phyloP scores from a whole-genome alignment of 345 rosid species.

The Citropsis articulata region DNA sequence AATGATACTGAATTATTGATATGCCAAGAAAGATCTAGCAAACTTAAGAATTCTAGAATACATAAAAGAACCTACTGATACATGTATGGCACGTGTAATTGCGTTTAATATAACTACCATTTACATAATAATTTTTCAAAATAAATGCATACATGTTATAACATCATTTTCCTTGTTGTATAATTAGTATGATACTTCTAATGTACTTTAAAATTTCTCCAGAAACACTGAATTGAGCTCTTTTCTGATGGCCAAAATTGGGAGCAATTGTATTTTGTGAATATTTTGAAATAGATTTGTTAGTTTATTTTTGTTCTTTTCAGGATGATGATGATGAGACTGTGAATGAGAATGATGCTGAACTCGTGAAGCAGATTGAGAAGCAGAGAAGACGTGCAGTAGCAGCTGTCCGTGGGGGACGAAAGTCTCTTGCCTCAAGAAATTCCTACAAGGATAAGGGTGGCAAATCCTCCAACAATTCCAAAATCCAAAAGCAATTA shows the following conservation, averaged over 20 bases:
- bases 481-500: slow-evolving; percentile 56
- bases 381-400: slow-evolving; percentile 76
- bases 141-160: no score
- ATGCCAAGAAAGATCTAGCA: no score
- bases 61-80: no score
- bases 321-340: slow-evolving; percentile 30
- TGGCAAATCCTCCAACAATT: slow-evolving; percentile 55
- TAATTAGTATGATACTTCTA: no score
- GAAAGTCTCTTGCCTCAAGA: slow-evolving; percentile 61
- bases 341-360: slow-evolving; percentile 35
- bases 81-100: no score
- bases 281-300: background rate
- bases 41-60: no score
- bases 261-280: background rate
- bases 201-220: no score
- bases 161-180: rapidly evolving
- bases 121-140: no score
- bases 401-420: slow-evolving; percentile 54
- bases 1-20: no score
- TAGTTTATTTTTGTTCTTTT: background rate
- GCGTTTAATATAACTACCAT: no score
- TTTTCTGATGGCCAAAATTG: background rate
- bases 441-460: slow-evolving; percentile 90
- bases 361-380: slow-evolving; percentile 55
- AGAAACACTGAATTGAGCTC: background rate